Conservation (phyloP, 78 protist species). For the Protostelium mycophagum region DNA sequence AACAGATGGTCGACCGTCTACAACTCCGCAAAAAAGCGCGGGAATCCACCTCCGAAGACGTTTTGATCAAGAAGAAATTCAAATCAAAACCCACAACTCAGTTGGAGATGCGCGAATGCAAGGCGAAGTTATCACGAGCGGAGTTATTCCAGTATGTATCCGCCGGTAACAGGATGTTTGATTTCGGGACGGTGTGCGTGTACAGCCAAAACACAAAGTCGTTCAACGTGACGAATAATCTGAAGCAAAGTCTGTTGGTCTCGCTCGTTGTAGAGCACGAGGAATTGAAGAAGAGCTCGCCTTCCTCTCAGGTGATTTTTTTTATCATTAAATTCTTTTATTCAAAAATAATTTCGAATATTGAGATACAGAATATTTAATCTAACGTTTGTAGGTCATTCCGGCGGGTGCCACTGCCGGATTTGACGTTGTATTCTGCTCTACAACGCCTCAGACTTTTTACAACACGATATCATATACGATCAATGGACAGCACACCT, state of each 20-base stretch:
- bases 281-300: slow-evolving; percentile 11
- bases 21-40: neutral
- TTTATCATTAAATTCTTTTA: neutral
- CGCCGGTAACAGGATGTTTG: slow-evolving; percentile 19
- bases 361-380: neutral
- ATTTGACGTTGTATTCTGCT: slow-evolving; percentile 29
- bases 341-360: neutral
- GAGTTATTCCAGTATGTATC: neutral
- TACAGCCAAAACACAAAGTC: neutral
- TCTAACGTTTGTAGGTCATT: slow-evolving; percentile 21
- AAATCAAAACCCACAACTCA: neutral
- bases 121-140: neutral
- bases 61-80: neutral
- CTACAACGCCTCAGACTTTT: neutral
- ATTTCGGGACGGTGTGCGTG: slow-evolving; percentile 43
- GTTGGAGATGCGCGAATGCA: neutral
- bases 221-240: slow-evolving; percentile 20
- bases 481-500: slow-evolving; percentile 45
- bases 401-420: slow-evolving; percentile 63
- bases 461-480: slow-evolving; percentile 14
- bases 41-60: neutral
- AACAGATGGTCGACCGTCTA: neutral
- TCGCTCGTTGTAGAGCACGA: neutral
- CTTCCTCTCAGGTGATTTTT: slow-evolving; percentile 3
- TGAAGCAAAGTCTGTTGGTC: slow-evolving; percentile 11